Percentiles rank a stretch among this genome's conserved stretches.
phyloP scores from a whole-genome alignment of 805 yeast species.

The Kodamaea sagamina region DNA sequence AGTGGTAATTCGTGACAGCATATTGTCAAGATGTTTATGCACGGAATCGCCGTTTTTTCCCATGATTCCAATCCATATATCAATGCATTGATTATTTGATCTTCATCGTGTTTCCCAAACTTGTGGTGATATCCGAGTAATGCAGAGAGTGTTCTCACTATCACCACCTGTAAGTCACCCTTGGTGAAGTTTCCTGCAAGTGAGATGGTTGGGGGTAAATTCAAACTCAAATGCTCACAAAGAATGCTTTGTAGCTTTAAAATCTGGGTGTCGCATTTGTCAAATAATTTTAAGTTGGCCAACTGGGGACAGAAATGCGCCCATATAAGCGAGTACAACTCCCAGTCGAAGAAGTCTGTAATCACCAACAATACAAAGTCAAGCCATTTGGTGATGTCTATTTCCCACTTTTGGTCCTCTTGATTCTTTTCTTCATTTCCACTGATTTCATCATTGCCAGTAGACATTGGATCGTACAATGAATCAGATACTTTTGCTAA shows the following conservation, averaged over 20 bases:
- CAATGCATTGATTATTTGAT: constrained; percentile 60
- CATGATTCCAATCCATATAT: constrained; percentile 66
- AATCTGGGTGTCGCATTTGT: constrained; percentile 41
- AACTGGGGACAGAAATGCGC: constrained; percentile 74
- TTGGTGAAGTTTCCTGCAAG: constrained; percentile 47
- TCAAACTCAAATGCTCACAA: constrained; percentile 60
- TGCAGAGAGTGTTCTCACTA: constrained; percentile 62
- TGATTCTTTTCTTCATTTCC: background rate
- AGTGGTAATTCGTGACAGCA: constrained; percentile 81
- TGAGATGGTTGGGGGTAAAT: constrained; percentile 43
- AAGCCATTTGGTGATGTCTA: constrained; percentile 49
- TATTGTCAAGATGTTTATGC: constrained; percentile 71
- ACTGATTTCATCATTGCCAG: background rate
- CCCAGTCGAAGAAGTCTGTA: constrained; percentile 65
- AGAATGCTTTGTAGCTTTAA: constrained; percentile 45
- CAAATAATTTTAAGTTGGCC: constrained; percentile 56
- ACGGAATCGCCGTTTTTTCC: constrained; percentile 77
- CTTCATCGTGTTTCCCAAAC: constrained; percentile 60
- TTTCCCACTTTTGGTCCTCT: constrained; percentile 2
- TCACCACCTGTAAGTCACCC: constrained; percentile 66
- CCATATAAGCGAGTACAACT: constrained; percentile 62
- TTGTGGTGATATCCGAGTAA: constrained; percentile 59
- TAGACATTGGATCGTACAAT: background rate
- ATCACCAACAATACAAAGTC: constrained; percentile 49
- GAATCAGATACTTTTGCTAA: constrained; percentile 3